A percentile compares a stretch with the other conserved stretches of the same genome.
Evolutionary conservation across 1,284 basidiomycete species (phyloP).

Genomic region (Ceratobasidium sp.): DNA sequence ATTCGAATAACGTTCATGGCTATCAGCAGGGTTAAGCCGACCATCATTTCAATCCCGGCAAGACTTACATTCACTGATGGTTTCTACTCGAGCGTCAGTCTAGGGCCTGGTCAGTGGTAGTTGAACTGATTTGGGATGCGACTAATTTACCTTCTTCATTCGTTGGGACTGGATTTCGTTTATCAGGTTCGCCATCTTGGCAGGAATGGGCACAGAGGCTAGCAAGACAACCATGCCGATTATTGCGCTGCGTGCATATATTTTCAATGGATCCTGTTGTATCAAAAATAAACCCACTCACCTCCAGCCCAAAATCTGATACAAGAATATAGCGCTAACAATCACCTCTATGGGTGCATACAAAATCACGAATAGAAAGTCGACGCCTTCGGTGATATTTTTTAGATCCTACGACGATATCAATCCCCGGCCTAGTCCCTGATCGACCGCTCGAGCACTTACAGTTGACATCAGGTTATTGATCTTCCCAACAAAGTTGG

Average conservation of each 20-base stretch:
- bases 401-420: conserved; percentile 27
- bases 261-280: background rate
- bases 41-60: background rate
- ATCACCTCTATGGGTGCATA: conserved; percentile 37
- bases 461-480: conserved; percentile 41
- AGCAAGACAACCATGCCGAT: conserved; percentile 40
- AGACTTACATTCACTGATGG: conserved; percentile 41
- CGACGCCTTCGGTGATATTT: conserved; percentile 40
- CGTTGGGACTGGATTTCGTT: conserved; percentile 45
- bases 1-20: conserved; percentile 43
- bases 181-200: conserved; percentile 35
- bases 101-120: background rate
- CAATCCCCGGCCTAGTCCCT: no score
- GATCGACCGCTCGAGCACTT: background rate
- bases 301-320: conserved; percentile 42
- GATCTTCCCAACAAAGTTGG: conserved; percentile 40
- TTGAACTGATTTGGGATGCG: background rate
- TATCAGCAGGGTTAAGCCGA: background rate
- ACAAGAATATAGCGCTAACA: conserved; percentile 40
- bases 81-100: conserved; percentile 43
- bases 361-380: conserved; percentile 40
- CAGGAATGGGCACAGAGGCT: conserved; percentile 36
- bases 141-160: conserved; percentile 44
- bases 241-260: conserved; percentile 14
- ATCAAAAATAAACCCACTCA: background rate